These are phyloP conservation scores for Penicillium capsulatum DNA, from an alignment of 2,329 filamentous ascomycete species.

Conservation along the genomic window DNA sequence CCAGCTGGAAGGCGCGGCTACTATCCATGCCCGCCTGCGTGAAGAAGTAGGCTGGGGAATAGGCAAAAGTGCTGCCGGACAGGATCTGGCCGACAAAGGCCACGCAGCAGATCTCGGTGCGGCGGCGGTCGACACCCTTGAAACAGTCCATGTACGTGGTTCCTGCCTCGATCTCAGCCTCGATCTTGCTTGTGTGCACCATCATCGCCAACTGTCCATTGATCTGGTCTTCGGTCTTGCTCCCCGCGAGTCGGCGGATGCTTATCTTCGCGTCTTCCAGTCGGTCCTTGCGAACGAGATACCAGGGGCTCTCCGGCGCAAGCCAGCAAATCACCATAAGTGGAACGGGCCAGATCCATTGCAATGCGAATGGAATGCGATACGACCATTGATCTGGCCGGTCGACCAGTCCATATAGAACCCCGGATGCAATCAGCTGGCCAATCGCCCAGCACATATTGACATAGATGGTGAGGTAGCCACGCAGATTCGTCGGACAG, in stretches of 20 bases:
- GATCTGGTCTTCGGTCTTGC: slow-evolving; percentile 24
- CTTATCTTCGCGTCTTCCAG: slow-evolving; percentile 21
- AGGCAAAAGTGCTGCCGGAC: no score
- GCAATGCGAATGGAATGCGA: slow-evolving; percentile 26
- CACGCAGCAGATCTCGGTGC: slow-evolving; percentile 42
- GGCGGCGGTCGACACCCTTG: no score
- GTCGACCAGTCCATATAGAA: slow-evolving; percentile 22
- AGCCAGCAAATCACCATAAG: slow-evolving; percentile 27
- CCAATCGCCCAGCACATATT: slow-evolving; percentile 32
- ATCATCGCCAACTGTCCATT: no score
- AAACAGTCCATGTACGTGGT: no score
- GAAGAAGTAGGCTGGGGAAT: slow-evolving; percentile 40
- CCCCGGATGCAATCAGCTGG: slow-evolving; percentile 27
- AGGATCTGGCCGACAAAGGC: no score
- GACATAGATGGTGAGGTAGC: slow-evolving; percentile 25
- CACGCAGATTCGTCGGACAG: slow-evolving; percentile 26
- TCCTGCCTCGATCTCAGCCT: no score
- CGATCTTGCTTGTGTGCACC: no score
- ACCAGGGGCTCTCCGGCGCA: slow-evolving; percentile 29
- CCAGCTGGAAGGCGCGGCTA: slow-evolving; percentile 34
- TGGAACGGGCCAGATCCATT: slow-evolving; percentile 32
- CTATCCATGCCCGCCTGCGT: slow-evolving; percentile 37
- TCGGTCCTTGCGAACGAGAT: slow-evolving; percentile 27
- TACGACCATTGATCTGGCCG: slow-evolving; percentile 23
- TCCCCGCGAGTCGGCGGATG: slow-evolving; percentile 17